phyloP scores from a whole-genome alignment of 2,329 filamentous ascomycete species.

The Phoma sp. region DNA sequence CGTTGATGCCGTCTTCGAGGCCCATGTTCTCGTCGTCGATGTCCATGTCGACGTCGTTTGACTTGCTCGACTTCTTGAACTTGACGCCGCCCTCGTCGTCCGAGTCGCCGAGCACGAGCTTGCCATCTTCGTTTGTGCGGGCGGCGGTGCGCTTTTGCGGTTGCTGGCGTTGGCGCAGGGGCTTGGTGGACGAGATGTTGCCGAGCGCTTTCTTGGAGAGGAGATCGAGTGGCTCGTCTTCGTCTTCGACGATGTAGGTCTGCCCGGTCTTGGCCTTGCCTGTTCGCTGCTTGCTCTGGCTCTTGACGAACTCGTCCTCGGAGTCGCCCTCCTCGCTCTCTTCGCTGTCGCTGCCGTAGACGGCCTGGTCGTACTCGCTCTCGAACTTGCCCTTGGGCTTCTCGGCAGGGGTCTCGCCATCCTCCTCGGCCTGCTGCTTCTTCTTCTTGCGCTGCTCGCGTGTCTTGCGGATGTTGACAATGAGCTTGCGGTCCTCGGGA shows the following conservation, averaged over 20 bases:
- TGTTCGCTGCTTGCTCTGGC: slow-evolving; percentile 33
- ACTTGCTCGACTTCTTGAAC: slow-evolving; percentile 42
- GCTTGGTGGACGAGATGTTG: slow-evolving; percentile 91
- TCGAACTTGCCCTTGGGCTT: slow-evolving; percentile 71
- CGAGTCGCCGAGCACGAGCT: slow-evolving; percentile 72
- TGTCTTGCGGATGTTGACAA: slow-evolving; percentile 93
- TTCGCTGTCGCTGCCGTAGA: slow-evolving; percentile 72
- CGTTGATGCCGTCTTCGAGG: slow-evolving; percentile 61
- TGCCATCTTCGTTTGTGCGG: slow-evolving; percentile 72
- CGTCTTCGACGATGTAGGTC: slow-evolving; percentile 91
- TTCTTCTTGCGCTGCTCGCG: slow-evolving; percentile 89
- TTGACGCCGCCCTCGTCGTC: slow-evolving; percentile 47
- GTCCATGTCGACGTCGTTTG: slow-evolving; percentile 65
- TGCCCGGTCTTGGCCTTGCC: slow-evolving; percentile 57
- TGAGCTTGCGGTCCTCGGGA: slow-evolving; percentile 84
- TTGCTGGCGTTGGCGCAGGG: slow-evolving; percentile 66
- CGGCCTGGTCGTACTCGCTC: slow-evolving; percentile 93
- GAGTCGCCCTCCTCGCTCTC: slow-evolving; percentile 61
- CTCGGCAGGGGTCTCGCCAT: slow-evolving; percentile 53
- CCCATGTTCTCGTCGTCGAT: slow-evolving; percentile 53
- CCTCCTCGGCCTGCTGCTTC: slow-evolving; percentile 71
- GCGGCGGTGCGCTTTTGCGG: slow-evolving; percentile 50
- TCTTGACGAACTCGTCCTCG: slow-evolving; percentile 46
- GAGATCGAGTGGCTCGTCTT: slow-evolving; percentile 92
- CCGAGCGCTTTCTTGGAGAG: slow-evolving; percentile 87